phyloP scores from a whole-genome alignment of 1,284 basidiomycete genomes.

The Sphaerobolus stellatus region DNA sequence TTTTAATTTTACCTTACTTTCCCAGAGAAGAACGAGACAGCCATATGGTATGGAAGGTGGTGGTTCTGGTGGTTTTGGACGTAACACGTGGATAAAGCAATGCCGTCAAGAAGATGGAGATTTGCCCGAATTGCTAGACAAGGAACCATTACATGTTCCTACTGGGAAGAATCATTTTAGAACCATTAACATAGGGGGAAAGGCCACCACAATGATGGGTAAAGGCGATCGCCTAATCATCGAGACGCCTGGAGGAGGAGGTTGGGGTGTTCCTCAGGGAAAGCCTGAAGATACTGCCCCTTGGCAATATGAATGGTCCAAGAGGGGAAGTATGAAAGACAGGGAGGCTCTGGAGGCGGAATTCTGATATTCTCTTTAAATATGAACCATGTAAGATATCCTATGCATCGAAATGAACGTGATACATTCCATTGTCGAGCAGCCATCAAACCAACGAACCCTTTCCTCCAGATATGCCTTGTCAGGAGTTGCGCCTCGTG shows the following conservation, averaged over 20 bases:
- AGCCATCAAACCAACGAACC: too few species aligned
- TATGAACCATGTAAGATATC: too few species aligned
- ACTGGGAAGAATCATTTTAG: slow-evolving; percentile 39
- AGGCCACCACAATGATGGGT: slow-evolving; percentile 85
- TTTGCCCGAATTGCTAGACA: slow-evolving; percentile 31
- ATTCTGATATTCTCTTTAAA: too few species aligned
- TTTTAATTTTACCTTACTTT: slow-evolving; percentile 6
- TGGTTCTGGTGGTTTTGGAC: slow-evolving; percentile 69
- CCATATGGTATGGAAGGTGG: slow-evolving; percentile 94
- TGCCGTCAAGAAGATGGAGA: slow-evolving; percentile 71
- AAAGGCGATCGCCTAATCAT: slow-evolving; percentile 80
- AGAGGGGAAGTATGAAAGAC: slow-evolving; percentile 73
- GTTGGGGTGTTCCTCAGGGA: slow-evolving; percentile 66
- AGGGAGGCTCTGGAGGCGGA: slow-evolving; percentile 66
- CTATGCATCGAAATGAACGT: too few species aligned
- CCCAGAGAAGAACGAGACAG: slow-evolving; percentile 76
- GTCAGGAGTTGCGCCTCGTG: too few species aligned
- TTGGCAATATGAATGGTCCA: slow-evolving; percentile 55
- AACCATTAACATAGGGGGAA: slow-evolving; percentile 88
- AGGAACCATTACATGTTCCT: slow-evolving; percentile 12
- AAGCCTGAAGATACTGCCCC: slow-evolving; percentile 22
- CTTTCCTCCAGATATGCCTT: too few species aligned
- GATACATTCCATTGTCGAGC: too few species aligned
- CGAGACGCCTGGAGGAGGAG: slow-evolving; percentile 92
- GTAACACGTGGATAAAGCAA: slow-evolving; percentile 89